A percentile compares a stretch with the other conserved stretches of the same genome.
Conservation (phyloP, 768 basidiomycete genomes). For the Pulveroboletus sp. region DNA sequence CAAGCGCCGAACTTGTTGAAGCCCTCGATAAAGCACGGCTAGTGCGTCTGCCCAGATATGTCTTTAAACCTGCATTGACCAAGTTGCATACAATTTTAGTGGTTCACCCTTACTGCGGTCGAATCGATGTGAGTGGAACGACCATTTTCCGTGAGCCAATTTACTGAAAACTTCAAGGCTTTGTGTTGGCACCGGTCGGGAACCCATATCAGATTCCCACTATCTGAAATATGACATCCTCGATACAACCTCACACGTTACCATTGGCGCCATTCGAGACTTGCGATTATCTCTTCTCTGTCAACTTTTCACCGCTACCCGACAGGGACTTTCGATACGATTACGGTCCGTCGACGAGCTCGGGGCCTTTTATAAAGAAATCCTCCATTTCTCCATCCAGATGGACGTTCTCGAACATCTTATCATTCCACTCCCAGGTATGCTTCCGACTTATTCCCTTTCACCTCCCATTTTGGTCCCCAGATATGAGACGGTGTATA, state of each 20-base stretch:
- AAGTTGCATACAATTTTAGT: slow-evolving; percentile 26
- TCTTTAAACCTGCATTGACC: slow-evolving; percentile 14
- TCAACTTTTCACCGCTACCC: slow-evolving; percentile 34
- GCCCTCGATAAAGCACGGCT: slow-evolving; percentile 37
- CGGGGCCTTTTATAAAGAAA: slow-evolving; percentile 33
- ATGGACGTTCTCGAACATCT: slow-evolving; percentile 38
- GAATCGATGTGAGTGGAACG: slow-evolving; percentile 38
- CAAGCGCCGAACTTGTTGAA: slow-evolving; percentile 31
- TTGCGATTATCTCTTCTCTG: slow-evolving; percentile 37
- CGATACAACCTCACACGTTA: slow-evolving; percentile 23
- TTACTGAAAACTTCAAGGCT: slow-evolving; percentile 28
- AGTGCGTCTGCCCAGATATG: slow-evolving; percentile 24
- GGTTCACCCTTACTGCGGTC: slow-evolving; percentile 37
- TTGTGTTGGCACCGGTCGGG: slow-evolving; percentile 41
- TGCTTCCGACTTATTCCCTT: slow-evolving; percentile 5
- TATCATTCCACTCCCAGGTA: slow-evolving; percentile 38
- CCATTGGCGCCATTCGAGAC: slow-evolving; percentile 27
- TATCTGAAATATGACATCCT: slow-evolving; percentile 31
- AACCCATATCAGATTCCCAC: slow-evolving; percentile 36
- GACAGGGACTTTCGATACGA: slow-evolving; percentile 31
- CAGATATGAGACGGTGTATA: neutral
- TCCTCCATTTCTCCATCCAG: slow-evolving; percentile 29
- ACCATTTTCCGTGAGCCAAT: neutral
- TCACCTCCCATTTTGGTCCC: neutral
- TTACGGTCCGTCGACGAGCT: slow-evolving; percentile 27